phyloP scores from a whole-genome alignment of 345 rosid species.

The Aurinia saxatilis region DNA sequence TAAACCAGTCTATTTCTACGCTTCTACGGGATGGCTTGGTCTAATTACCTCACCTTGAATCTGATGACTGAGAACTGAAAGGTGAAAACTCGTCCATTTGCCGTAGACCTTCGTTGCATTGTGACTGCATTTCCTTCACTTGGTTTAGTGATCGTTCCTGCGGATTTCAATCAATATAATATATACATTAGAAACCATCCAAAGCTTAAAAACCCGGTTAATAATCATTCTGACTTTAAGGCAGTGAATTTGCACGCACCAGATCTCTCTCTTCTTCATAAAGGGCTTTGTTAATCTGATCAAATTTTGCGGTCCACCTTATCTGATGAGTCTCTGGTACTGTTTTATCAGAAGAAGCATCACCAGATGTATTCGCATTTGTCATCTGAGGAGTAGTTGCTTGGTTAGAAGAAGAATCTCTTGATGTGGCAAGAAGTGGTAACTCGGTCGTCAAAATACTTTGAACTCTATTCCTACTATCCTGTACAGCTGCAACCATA shows the following conservation, averaged over 20 bases:
- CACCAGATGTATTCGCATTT: slow-evolving; percentile 25
- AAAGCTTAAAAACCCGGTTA: neutral
- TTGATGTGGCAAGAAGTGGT: slow-evolving; percentile 52
- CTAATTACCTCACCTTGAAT: slow-evolving; percentile 39
- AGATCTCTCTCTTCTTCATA: slow-evolving; percentile 75
- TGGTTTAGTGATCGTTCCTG: slow-evolving; percentile 72
- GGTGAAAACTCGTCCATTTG: slow-evolving; percentile 33
- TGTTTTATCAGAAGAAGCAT: slow-evolving; percentile 28
- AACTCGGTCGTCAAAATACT: slow-evolving; percentile 64
- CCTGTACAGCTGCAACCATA: slow-evolving; percentile 61
- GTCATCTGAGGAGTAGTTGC: slow-evolving; percentile 23
- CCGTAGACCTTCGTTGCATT: slow-evolving; percentile 72
- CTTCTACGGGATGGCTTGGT: neutral
- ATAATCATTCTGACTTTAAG: slow-evolving; percentile 14
- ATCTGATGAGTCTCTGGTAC: slow-evolving; percentile 45
- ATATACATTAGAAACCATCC: neutral
- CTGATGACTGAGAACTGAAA: slow-evolving; percentile 38
- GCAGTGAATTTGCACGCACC: slow-evolving; percentile 40
- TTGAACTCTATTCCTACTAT: slow-evolving; percentile 78
- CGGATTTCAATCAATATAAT: slow-evolving; percentile 19
- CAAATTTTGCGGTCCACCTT: slow-evolving; percentile 65
- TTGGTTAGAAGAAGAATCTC: slow-evolving; percentile 51
- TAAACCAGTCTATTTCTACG: neutral
- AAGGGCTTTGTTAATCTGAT: slow-evolving; percentile 71
- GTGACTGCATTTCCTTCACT: slow-evolving; percentile 70